Evolutionary conservation across 2,329 filamentous ascomycete species (phyloP), one percentile per base, ranked within the genome.

Genomic region (Spiromastix sp.): DNA sequence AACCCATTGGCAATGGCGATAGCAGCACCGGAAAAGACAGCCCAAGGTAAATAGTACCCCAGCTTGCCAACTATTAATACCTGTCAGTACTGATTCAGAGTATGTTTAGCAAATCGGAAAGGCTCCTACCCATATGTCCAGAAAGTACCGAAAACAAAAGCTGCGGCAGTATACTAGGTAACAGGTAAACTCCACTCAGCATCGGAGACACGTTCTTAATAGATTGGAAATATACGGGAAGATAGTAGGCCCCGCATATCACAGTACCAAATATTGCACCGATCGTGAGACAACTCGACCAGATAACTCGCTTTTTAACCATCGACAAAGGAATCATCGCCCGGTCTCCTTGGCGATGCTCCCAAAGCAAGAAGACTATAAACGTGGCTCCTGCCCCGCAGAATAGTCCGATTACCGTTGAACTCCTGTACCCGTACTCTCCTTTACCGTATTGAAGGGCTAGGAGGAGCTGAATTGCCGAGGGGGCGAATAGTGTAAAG

Each of bases 181-280:
- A 46, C 17, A 59, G 42, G 11, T 58, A 47, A 0, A 64, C 52
- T 2, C 62, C 63, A 33, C 57, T 61, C 39, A 59, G 50, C 4
- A 59, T 40, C 0, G 61, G 56, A 0, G 52, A 47, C 7, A 52
- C 49, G 6, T 52, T 48, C 13, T 48, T 51, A 5, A 66, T 55
- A 4, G 55, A 50, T 32, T 67, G 64, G 36, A 65, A 66, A 36
- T 60, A 66, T 2, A 63, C 48, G 4, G 56, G 44, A n/a, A 61
- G 42, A 36, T 58, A 60, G 39, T 50, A 59, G 12, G 42, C 34
- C 5, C 44, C 45, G 6, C 54, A 42, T 13, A 56, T 42, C 18
- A 53, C 45, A 36, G 24, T 43, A 26, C 33, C 47, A 39, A 40
- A 48, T 43, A 47, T 47, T 42, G 54, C 47, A 34, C 49, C 52